phyloP scores from a whole-genome alignment of 2,329 filamentous ascomycete genomes.

The Diaporthe vaccinii region DNA sequence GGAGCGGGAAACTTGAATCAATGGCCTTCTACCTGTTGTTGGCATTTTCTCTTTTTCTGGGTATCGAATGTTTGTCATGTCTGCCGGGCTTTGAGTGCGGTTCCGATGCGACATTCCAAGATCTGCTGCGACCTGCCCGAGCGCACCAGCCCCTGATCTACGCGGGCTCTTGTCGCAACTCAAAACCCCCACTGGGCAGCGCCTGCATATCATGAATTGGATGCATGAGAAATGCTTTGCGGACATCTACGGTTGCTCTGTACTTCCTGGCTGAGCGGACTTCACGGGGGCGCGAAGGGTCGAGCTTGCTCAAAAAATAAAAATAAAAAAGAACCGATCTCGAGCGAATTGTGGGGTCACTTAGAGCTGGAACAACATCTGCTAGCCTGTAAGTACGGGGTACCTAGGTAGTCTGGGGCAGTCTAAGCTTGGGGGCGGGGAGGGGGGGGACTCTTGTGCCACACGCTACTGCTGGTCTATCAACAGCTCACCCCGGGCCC shows the following conservation, averaged over 20 bases:
- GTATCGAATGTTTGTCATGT: neutral
- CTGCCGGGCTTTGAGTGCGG: neutral
- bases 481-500: slow-evolving; percentile 9
- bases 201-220: too few species aligned
- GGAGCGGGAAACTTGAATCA: neutral
- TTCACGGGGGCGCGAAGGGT: neutral
- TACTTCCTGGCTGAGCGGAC: too few species aligned
- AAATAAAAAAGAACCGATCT: too few species aligned
- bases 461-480: slow-evolving; percentile 9
- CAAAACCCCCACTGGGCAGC: slow-evolving; percentile 12
- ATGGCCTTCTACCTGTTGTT: neutral
- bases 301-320: neutral
- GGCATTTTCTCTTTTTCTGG: neutral
- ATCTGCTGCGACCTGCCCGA: slow-evolving; percentile 16
- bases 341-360: neutral
- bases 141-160: slow-evolving; percentile 30
- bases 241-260: neutral
- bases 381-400: too few species aligned
- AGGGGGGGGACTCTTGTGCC: neutral
- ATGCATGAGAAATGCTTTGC: neutral
- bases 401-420: neutral
- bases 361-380: neutral
- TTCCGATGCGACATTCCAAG: neutral
- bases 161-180: slow-evolving; percentile 14
- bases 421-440: neutral